Evolutionary conservation across 1,284 basidiomycete species (phyloP).

Genomic region (Trametes polyzona): DNA sequence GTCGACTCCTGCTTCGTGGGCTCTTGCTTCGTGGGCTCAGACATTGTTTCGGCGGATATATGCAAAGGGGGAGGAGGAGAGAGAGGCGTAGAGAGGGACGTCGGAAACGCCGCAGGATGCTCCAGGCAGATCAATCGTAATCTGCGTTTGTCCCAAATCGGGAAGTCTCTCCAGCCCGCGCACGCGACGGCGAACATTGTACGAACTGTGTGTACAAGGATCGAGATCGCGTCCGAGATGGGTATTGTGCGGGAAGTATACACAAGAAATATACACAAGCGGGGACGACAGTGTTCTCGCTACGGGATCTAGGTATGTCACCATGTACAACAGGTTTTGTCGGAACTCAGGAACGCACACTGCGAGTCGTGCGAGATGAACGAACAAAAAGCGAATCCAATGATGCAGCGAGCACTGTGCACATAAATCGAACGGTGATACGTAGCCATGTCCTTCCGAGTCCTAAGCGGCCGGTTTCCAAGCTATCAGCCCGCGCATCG

Average conservation of each 20-base stretch:
- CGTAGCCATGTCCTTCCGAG: too few species aligned
- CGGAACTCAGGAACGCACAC: background rate
- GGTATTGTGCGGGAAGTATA: too few species aligned
- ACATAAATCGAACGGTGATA: too few species aligned
- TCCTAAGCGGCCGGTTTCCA: constrained; percentile 31
- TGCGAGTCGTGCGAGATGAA: background rate
- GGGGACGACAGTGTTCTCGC: background rate
- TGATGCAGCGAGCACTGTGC: too few species aligned
- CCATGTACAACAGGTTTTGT: background rate
- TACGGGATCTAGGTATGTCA: background rate
- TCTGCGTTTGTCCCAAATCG: constrained; percentile 24
- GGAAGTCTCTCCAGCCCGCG: constrained; percentile 18
- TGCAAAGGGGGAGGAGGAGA: constrained; percentile 10
- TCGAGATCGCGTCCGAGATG: too few species aligned
- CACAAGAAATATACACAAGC: background rate
- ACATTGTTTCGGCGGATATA: constrained; percentile 50
- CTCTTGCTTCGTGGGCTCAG: constrained; percentile 50
- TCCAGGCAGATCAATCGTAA: constrained; percentile 23
- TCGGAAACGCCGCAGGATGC: background rate
- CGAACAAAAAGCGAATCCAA: too few species aligned
- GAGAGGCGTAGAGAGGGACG: background rate
- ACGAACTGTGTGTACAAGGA: too few species aligned
- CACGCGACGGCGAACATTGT: constrained; percentile 13
- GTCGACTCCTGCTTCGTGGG: too few species aligned
- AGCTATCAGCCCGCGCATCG: constrained; percentile 46